These are phyloP conservation scores for Diaporthe citriasiana DNA, from an alignment of 2,329 filamentous ascomycete genomes.

Conservation along the genomic window DNA sequence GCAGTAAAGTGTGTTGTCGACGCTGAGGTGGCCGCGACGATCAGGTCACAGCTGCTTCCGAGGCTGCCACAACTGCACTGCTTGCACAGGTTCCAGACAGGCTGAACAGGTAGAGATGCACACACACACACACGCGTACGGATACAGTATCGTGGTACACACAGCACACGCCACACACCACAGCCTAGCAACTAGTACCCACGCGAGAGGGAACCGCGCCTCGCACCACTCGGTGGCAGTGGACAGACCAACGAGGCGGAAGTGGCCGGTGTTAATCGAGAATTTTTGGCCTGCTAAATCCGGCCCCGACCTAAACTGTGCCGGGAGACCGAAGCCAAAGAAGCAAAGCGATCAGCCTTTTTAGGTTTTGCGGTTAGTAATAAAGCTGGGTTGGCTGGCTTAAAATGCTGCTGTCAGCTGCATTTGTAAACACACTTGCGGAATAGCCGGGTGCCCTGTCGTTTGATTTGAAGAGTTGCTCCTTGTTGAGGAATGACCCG, in stretches of 20 bases:
- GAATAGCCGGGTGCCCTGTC: background rate
- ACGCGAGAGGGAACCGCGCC: background rate
- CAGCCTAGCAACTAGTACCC: background rate
- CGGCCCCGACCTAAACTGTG: constrained; percentile 23
- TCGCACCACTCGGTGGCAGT: constrained; percentile 20
- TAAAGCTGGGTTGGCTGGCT: background rate
- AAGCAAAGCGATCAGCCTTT: constrained; percentile 16
- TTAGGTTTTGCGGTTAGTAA: constrained; percentile 25
- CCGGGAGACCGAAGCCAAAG: constrained; percentile 22
- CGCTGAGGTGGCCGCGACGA: constrained; percentile 35
- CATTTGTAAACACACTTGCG: constrained; percentile 7
- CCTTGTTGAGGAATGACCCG: background rate
- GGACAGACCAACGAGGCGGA: constrained; percentile 21
- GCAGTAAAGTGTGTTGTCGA: constrained; percentile 19
- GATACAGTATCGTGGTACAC: background rate
- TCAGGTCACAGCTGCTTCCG: constrained; percentile 28
- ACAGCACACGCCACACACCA: background rate
- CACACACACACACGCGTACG: background rate
- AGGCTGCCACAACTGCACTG: background rate
- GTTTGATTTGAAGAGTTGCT: background rate
- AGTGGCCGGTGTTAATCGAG: constrained; percentile 14
- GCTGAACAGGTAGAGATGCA: background rate
- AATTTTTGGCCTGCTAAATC: constrained; percentile 17
- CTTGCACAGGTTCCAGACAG: background rate
- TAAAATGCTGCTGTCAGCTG: constrained; percentile 17